phyloP scores from a whole-genome alignment of 345 rosid genomes.

The Eucalyptus melliodora region DNA sequence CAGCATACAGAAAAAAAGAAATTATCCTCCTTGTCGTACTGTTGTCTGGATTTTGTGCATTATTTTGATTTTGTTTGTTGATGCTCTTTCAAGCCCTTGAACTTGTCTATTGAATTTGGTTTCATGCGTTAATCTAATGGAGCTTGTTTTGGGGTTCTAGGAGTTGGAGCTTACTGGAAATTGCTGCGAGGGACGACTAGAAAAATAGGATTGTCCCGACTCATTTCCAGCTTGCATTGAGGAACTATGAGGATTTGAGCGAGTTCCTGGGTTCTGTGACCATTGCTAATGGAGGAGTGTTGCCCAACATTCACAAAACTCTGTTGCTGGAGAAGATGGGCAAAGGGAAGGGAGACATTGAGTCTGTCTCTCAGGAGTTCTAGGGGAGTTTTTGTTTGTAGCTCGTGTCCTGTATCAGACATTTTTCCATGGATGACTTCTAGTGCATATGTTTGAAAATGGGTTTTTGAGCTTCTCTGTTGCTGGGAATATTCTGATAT shows the following conservation, averaged over 20 bases:
- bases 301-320: constrained; percentile 57
- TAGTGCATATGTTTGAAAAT: not conserved
- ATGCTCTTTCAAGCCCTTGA: not conserved
- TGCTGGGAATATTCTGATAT: not conserved
- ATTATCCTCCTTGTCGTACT: not conserved
- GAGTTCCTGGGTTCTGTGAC: constrained; percentile 46
- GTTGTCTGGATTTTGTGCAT: not conserved
- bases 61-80: not conserved
- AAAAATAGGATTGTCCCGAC: constrained; percentile 56
- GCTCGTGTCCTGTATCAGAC: no score
- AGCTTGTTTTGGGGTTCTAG: not conserved
- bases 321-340: constrained; percentile 47
- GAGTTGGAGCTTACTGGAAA: constrained; percentile 65
- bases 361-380: not conserved
- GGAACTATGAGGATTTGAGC: constrained; percentile 66
- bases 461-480: not conserved
- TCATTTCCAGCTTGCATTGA: constrained; percentile 62
- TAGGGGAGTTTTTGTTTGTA: no score
- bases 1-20: not conserved
- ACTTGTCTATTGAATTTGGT: not conserved
- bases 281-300: constrained; percentile 59
- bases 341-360: constrained; percentile 36
- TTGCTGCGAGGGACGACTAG: constrained; percentile 58
- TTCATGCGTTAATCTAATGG: not conserved
- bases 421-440: not conserved